Evolutionary conservation across 2,329 filamentous ascomycete genomes (phyloP), one percentile per base, ranked within the genome.

Genomic region (Scedosporium boydii): DNA sequence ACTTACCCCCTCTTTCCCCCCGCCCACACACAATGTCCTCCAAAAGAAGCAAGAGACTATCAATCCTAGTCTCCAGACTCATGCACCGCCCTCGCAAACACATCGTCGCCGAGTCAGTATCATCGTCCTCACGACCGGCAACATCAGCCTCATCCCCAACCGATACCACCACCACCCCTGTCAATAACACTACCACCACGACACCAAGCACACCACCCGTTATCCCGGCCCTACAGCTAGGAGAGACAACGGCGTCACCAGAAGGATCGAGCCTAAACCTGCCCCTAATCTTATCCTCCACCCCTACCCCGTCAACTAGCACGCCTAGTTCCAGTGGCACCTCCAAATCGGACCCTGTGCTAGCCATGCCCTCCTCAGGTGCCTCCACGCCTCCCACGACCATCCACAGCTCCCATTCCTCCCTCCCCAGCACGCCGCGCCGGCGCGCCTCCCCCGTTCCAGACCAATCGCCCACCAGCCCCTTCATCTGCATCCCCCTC

Each of bases 401-500:
- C 58, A 21, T 12, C 42, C 55, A 58, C 55, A 41, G 55, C 55
- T n/a, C 55, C 55, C 2, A 23, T 16, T 59, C 57, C 29, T 42
- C 48, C 29, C 18, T 23, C 29, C 29, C 29, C n/a, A 27, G 26
- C 18, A n/a, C 16, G 27, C 18, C n/a, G 7, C 29, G 27, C 16
- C 29, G 57, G 5, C 44, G 21, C 42, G n/a, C 44, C 12, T 21
- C 46, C 26, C n/a, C 34, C 23, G 51, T 55, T 6, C 29, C 58
- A n/a, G 27, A 60, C 29, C 51, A 51, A 34, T 38, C 38, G 6
- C 59, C 27, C 44, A 63, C 63, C 53, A 42, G 46, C 21, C 66
- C 68, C 4, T 69, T 71, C 58, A 63, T 73, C 42, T 63, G 72
- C 48, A 61, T 73, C 21, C 71, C 71, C 18, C 66, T 73, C 23